Evolutionary conservation across 139 green algal genomes (phyloP).

Genomic region (Chlorella sorokiniana): DNA sequence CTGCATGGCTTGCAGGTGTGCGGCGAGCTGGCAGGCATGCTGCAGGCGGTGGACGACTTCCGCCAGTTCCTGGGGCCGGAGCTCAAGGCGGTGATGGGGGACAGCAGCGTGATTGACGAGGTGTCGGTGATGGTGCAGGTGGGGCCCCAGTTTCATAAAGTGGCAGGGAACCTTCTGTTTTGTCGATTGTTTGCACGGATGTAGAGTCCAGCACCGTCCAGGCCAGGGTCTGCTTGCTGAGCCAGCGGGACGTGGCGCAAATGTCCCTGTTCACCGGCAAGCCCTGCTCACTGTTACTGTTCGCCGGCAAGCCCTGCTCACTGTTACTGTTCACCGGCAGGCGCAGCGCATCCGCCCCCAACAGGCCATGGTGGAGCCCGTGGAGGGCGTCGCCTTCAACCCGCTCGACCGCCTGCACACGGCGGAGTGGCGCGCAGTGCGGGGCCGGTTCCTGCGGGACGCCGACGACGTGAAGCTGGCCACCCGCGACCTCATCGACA

Average conservation of each 20-base stretch:
- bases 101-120: conserved; percentile 47
- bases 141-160: conserved; percentile 29
- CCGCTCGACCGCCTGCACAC: conserved; percentile 72
- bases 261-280: too few relatives aligned
- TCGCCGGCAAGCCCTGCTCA: too few relatives aligned
- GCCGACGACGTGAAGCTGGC: conserved; percentile 67
- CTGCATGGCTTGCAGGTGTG: conserved; percentile 68
- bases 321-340: too few relatives aligned
- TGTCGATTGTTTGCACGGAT: not conserved
- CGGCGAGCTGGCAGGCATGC: conserved; percentile 78
- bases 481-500: conserved; percentile 88
- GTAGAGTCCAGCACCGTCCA: too few relatives aligned
- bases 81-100: conserved; percentile 90
- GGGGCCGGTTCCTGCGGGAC: conserved; percentile 71
- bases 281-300: too few relatives aligned
- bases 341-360: too few relatives aligned
- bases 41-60: conserved; percentile 88
- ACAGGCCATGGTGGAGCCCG: conserved; percentile 31
- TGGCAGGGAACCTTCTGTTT: not conserved
- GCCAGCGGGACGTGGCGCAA: too few relatives aligned
- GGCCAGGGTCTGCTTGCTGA: too few relatives aligned
- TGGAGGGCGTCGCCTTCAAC: conserved; percentile 54
- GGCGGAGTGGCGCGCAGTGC: conserved; percentile 67
- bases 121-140: conserved; percentile 86
- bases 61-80: conserved; percentile 91